These are phyloP conservation scores for Setomelanomma holmii DNA, from an alignment of 2,329 filamentous ascomycete genomes.

Conservation along the genomic window DNA sequence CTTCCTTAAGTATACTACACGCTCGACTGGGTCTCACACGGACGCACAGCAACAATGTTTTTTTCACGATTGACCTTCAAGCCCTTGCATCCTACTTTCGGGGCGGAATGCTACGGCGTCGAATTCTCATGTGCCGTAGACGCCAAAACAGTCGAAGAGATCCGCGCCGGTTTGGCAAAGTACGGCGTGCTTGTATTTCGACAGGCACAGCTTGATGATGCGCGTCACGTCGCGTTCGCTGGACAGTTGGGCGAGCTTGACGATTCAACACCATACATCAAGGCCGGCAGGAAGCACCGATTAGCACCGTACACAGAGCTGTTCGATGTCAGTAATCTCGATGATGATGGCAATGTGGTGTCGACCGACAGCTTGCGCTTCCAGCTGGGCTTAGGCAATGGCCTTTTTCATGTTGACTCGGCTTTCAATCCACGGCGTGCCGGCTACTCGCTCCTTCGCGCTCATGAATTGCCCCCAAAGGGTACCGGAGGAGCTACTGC, in stretches of 20 bases:
- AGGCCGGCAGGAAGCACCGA: constrained; percentile 56
- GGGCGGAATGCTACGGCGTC: constrained; percentile 44
- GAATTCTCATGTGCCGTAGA: constrained; percentile 2
- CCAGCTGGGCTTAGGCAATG: constrained; percentile 50
- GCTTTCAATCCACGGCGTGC: constrained; percentile 36
- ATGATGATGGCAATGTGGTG: constrained; percentile 55
- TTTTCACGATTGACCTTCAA: not conserved
- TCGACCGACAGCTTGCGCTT: constrained; percentile 50
- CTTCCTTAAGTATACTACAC: not conserved
- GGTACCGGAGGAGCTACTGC: constrained; percentile 34
- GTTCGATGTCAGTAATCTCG: constrained; percentile 65
- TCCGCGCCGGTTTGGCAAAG: not conserved
- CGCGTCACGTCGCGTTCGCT: constrained; percentile 60
- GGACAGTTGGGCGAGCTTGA: constrained; percentile 62
- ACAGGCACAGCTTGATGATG: constrained; percentile 59
- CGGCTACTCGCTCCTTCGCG: constrained; percentile 26
- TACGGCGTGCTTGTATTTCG: constrained; percentile 64
- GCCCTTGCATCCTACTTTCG: constrained; percentile 41
- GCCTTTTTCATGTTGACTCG: constrained; percentile 34
- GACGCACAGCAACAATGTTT: not conserved
- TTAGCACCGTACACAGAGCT: constrained; percentile 53
- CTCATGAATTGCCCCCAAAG: constrained; percentile 28
- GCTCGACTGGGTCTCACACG: too few relatives aligned
- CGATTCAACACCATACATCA: constrained; percentile 56
- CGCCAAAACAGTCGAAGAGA: not conserved